Evolutionary conservation across 306 rosid genomes (phyloP), one percentile per base, ranked within the genome.

Genomic region (Dryas drummondii): DNA sequence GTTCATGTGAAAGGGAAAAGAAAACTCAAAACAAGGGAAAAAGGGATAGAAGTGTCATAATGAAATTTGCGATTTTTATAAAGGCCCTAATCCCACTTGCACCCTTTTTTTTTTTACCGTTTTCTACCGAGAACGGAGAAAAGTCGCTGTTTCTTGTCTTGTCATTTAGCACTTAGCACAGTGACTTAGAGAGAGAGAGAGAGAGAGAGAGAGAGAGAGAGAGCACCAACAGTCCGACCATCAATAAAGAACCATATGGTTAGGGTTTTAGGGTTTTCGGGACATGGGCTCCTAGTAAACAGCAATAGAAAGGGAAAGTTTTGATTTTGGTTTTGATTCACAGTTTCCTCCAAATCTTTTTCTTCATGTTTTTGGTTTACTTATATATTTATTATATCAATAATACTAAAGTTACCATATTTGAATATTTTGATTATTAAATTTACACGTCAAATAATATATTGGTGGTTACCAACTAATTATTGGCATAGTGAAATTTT

Each of bases 121-220:
- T 84, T 84, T 85, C 77, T 64, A 79, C 85, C 82, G 86, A 81
- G 66, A 88, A 83, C 86, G 70, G 91, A 87, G 90, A 84, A 90
- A 84, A 78, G 87, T 72, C 81, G 51, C 81, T 87, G 92, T 86
- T 81, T 78, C 82, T 72, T 82, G 90, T 88, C 86, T 87, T 88
- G 94, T 90, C 97, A 84, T 78, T 58, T 85, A 92, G 89, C 90
- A 81, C 86, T 76, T 74, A 44, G 78, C 84, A 69, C 75, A 50
- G 84, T 46, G 56, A 7, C 61, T 12, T 60, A n/a, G n/a, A n/a
- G n/a, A n/a, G n/a, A n/a, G n/a, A n/a, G n/a, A n/a, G n/a, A n/a
- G n/a, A n/a, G 46, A 12, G 49, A 32, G 67, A 47, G 71, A 78
- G 37, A 44, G 81, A 57, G 78, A 66, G 62, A 71, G 77, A 49